Base-by-base conservation (phyloP, 2,329 filamentous ascomycete genomes). In the Monosporascus sp. region DNA sequence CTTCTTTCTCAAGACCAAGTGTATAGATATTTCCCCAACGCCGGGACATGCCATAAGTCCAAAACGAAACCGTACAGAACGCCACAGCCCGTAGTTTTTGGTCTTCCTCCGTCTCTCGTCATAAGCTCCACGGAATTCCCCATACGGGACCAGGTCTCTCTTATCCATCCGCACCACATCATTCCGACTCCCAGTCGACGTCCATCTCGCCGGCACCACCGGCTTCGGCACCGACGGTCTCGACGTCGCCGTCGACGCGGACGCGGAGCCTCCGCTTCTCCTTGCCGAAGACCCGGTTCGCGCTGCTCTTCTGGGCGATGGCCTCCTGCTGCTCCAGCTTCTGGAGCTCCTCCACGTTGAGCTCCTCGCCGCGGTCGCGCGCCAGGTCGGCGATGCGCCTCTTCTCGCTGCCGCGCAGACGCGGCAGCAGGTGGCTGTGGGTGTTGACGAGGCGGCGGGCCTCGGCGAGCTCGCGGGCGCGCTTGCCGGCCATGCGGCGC, bases 351-450 rank as follows among this genome's bases (percentile, higher is more conserved):
- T 67, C 58, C 52, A 62, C 57, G 35, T 51, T 60, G 52, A 69
- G 54, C 26, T 65, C 68, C 49, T 68, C 43, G 22, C 14, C 43
- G 24, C 43, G 43, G 11, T 14, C 16, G 43, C 14, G 60, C 37
- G 66, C 62, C 49, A 65, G 50, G 2, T 46, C 3, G 63, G 81
- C 81, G 63, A 87, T 72, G 53, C 75, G 72, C 65, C 75, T 74
- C 74, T 78, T 79, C 77, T 86, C 83, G 72, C 78, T 82, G 64
- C 80, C 82, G 63, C 83, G 77, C 70, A 88, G 77, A 68, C 82
- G 82, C 63, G 90, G 91, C 65, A 99, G 82, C 72, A 99, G 80
- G 75, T 99, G 94, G 78, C 91, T 86, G 74, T 96, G 93, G 78
- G 94, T 85, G 63, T 86, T 87, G 50, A 99, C 92, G 61, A 97